Conservation (phyloP, 768 basidiomycete genomes). For the Phylloporus sp. region DNA sequence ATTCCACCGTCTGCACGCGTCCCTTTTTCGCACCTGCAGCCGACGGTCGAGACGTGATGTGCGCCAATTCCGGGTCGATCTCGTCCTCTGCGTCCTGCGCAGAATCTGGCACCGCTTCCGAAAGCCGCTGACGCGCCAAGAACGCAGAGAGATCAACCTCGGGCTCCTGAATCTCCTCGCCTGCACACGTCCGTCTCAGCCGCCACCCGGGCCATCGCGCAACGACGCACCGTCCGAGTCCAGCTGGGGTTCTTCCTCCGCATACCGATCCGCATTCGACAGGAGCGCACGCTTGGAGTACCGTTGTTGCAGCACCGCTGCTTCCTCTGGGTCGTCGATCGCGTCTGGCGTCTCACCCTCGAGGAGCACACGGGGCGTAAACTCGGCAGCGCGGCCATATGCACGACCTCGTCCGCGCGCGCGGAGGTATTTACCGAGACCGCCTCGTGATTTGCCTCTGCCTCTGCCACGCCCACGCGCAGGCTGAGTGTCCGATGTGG, state of each 20-base stretch:
- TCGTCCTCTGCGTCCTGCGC: constrained; percentile 27
- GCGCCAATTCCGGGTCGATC: constrained; percentile 55
- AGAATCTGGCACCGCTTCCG: constrained; percentile 24
- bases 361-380: constrained; percentile 54
- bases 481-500: constrained; percentile 11
- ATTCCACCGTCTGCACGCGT: constrained; percentile 58
- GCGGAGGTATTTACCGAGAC: constrained; percentile 70
- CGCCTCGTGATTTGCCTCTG: constrained; percentile 59
- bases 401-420: constrained; percentile 63
- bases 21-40: constrained; percentile 50
- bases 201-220: not conserved
- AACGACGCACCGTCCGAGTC: constrained; percentile 59
- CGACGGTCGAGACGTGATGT: constrained; percentile 38
- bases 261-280: constrained; percentile 72
- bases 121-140: constrained; percentile 57
- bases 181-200: constrained; percentile 19
- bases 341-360: constrained; percentile 51
- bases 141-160: constrained; percentile 71
- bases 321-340: constrained; percentile 41
- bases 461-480: constrained; percentile 44
- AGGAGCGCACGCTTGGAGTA: constrained; percentile 58
- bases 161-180: constrained; percentile 63
- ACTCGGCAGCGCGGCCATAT: constrained; percentile 61
- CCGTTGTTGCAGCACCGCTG: constrained; percentile 44
- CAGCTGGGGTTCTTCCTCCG: constrained; percentile 63